Evolutionary conservation across 1,284 basidiomycete species (phyloP), one percentile per base, ranked within the genome.

Genomic region (Pulveroboletus sp.): DNA sequence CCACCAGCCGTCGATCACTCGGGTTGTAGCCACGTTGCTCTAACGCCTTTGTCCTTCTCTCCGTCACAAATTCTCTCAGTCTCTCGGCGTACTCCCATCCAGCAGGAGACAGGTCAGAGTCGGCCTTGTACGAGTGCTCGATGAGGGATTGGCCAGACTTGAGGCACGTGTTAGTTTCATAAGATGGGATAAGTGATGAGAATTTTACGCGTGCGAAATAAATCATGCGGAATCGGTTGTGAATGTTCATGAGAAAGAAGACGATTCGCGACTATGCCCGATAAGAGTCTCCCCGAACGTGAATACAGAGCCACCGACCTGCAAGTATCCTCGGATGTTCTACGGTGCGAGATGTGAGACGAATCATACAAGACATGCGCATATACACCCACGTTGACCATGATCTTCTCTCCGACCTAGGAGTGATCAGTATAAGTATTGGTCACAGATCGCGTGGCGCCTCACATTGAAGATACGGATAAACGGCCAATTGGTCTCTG

Each of bases 71-170:
- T 17, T 94, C 89, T 67, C 91, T 94, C 57, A 96, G 77, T 39
- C 80, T 82, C 66, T 94, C 90, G 1, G 96, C 89, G 65, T 99
- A 99, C 59, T 97, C 94, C 91, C 93, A 94, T 7, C 96, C 96
- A 1, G 89, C 89, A 3, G 93, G 91, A 1, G 94, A 97, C 10
- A 99, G 83, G 70, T 98, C 97, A 0, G 96, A 95, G 70, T 99
- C 96, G 29, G 96, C 96, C 76, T 97, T 98, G 81, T 96, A 99
- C 5, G 96, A 97, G 72, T 99, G 97, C 71, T 99, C 97, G 62
- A 98, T 96, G 56, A 98, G 82, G 8, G 92, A 97, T 80, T 94
- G 94, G 14, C 94, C 94, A 7, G 94, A 96, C 92, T 61, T 39
- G 35, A 6, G 9, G 46, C 11, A 20, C 20, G 24, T 1, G 24